Conservation (phyloP, 164 flowering plant species). For the Vitis amurensis region DNA sequence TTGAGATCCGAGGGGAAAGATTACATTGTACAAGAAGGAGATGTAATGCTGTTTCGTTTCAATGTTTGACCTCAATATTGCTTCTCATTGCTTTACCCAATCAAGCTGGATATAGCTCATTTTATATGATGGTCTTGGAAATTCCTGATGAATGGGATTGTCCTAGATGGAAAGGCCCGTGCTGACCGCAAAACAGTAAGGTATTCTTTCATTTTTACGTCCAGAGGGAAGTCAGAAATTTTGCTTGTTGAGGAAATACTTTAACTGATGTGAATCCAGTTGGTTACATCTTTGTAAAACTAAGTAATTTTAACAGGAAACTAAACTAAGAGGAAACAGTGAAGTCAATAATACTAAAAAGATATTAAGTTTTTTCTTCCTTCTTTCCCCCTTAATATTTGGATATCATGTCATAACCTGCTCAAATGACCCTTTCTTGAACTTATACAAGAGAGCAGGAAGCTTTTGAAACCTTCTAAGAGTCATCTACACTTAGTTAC, state of each 20-base stretch:
- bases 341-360: not conserved
- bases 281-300: not conserved
- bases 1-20: conserved; percentile 95
- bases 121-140: not conserved
- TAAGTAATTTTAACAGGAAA: not conserved
- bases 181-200: not conserved
- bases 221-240: not conserved
- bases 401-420: too few species aligned
- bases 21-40: conserved; percentile 93
- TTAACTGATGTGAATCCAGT: not conserved
- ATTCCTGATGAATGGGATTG: not conserved
- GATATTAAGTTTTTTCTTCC: too few species aligned
- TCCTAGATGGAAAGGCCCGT: not conserved
- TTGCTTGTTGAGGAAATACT: conserved; percentile 3
- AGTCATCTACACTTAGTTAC: too few species aligned
- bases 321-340: not conserved
- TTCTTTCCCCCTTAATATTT: too few species aligned
- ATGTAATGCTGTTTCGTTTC: conserved; percentile 96
- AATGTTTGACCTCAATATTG: conserved; percentile 51
- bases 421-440: too few species aligned
- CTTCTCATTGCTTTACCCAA: not conserved
- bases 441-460: too few species aligned
- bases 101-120: conserved; percentile 1
- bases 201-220: conserved; percentile 4
- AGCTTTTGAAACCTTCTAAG: too few species aligned